Percentiles rank a stretch among this genome's conserved stretches.
These are phyloP conservation scores for Eucalyptus virginea DNA, from an alignment of 345 rosid genomes.

Conservation along the genomic window DNA sequence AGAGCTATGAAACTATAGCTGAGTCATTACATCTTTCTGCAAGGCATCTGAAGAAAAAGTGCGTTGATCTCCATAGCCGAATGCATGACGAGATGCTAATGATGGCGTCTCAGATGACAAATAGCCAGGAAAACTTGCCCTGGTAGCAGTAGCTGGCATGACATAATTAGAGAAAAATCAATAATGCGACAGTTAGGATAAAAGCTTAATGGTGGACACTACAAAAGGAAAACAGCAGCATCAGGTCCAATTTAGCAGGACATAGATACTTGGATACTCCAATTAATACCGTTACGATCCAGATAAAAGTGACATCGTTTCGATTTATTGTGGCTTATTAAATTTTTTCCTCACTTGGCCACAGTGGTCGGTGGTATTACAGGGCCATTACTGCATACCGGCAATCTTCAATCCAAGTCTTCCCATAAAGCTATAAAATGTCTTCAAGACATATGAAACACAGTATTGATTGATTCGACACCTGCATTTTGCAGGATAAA, in stretches of 20 bases:
- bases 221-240: background rate
- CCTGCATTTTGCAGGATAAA: background rate
- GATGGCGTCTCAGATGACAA: slow-evolving; percentile 9
- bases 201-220: background rate
- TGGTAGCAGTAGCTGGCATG: background rate
- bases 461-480: background rate
- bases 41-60: slow-evolving; percentile 11
- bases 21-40: slow-evolving; percentile 16
- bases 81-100: background rate
- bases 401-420: background rate
- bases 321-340: background rate
- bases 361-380: background rate
- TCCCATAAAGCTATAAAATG: background rate
- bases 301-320: background rate
- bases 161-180: background rate
- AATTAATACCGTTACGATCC: background rate
- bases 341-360: background rate
- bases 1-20: background rate
- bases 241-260: background rate
- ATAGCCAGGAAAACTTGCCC: slow-evolving; percentile 20
- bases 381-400: background rate
- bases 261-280: background rate
- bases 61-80: background rate
- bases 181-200: background rate
- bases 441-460: background rate